These are phyloP conservation scores for Candida michaelii DNA, from an alignment of 805 yeast species.

Conservation along the genomic window DNA sequence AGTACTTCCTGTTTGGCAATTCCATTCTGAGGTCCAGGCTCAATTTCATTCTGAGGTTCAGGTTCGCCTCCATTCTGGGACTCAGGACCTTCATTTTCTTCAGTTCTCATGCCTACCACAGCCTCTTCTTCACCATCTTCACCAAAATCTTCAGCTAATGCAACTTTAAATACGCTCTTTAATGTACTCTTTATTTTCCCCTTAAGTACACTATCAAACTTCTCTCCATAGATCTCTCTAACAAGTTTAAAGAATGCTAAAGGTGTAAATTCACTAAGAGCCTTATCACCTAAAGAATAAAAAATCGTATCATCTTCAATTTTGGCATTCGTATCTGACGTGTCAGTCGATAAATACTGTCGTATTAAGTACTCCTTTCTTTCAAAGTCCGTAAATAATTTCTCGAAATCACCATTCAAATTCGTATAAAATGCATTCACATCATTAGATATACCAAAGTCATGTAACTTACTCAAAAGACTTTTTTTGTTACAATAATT, in stretches of 20 bases:
- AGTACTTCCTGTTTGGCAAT: no score
- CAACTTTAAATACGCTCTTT: slow-evolving; percentile 23
- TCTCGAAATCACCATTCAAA: slow-evolving; percentile 20
- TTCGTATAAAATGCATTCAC: slow-evolving; percentile 20
- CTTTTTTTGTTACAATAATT: slow-evolving; percentile 30
- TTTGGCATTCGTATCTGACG: background rate
- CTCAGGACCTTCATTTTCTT: no score
- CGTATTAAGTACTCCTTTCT: slow-evolving; percentile 28
- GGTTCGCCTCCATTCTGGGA: no score
- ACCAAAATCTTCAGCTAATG: slow-evolving; percentile 3
- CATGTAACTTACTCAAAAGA: slow-evolving; percentile 20
- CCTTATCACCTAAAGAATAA: slow-evolving; percentile 33
- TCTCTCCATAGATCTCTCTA: slow-evolving; percentile 23
- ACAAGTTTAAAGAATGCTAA: slow-evolving; percentile 25
- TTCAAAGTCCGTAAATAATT: slow-evolving; percentile 28
- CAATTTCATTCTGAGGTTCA: no score
- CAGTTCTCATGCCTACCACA: no score
- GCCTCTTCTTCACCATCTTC: background rate
- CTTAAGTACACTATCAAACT: slow-evolving; percentile 20
- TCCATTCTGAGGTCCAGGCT: no score
- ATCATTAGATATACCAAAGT: slow-evolving; percentile 29
- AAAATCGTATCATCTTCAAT: slow-evolving; percentile 17
- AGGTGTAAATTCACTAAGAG: slow-evolving; percentile 34
- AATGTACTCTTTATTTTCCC: slow-evolving; percentile 23
- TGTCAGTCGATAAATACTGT: slow-evolving; percentile 10